Percentiles rank a stretch among this genome's conserved stretches.
These are phyloP conservation scores for Starmerella riodocensis DNA, from an alignment of 805 yeast species.

Conservation along the genomic window DNA sequence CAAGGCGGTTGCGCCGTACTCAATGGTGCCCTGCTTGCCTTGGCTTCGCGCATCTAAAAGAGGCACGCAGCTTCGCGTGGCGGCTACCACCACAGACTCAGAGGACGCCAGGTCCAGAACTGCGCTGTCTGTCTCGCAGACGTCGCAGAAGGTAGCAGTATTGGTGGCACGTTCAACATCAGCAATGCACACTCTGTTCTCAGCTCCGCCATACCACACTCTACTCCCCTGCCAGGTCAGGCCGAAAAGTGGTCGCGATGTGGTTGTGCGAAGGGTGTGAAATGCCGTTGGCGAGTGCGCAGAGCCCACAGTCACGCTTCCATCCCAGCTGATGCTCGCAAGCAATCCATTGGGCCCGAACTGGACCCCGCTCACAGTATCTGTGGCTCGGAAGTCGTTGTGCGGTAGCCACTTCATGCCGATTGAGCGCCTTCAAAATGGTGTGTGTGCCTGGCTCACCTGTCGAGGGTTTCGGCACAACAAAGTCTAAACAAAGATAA, in stretches of 20 bases:
- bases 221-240: too few species aligned
- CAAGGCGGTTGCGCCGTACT: background rate
- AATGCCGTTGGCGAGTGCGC: background rate
- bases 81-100: background rate
- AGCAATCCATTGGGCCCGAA: slow-evolving; percentile 3
- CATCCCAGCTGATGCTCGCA: slow-evolving; percentile 14
- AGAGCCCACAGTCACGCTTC: slow-evolving; percentile 2
- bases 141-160: background rate
- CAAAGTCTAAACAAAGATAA: too few species aligned
- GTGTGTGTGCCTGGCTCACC: too few species aligned
- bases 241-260: slow-evolving; percentile 10
- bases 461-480: too few species aligned
- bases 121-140: background rate
- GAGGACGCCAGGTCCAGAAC: background rate
- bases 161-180: background rate
- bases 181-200: background rate
- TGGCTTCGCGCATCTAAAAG: background rate
- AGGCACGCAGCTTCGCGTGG: background rate
- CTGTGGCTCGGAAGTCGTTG: background rate
- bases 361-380: slow-evolving; percentile 3
- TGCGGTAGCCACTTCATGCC: slow-evolving; percentile 8
- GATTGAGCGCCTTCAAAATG: too few species aligned
- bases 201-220: slow-evolving; percentile 12
- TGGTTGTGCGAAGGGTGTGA: too few species aligned
- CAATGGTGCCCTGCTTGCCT: background rate